phyloP scores from a whole-genome alignment of 2,329 filamentous ascomycete species.

The Colletotrichum viniferum region DNA sequence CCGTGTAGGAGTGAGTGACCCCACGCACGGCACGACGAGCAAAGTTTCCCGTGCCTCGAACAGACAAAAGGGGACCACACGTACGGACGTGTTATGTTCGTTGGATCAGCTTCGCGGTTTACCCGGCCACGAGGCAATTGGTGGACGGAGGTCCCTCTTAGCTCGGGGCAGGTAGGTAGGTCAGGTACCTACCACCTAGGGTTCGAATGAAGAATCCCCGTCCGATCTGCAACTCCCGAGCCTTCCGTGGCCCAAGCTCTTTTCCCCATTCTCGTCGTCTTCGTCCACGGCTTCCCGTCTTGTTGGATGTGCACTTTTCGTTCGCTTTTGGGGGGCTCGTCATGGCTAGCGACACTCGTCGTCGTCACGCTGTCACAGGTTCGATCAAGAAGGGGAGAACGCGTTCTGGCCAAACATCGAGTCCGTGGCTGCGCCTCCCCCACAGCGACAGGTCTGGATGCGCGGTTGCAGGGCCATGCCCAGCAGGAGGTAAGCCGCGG shows the following conservation, averaged over 20 bases:
- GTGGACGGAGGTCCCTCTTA: neutral
- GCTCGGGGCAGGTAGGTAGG: neutral
- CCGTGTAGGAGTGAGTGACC: neutral
- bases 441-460: neutral
- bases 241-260: conserved; percentile 4
- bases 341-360: neutral
- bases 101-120: neutral
- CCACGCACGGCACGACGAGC: neutral
- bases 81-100: neutral
- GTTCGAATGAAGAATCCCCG: neutral
- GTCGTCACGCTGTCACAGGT: neutral
- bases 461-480: neutral
- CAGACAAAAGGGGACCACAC: neutral
- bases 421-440: neutral
- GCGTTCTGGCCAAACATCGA: neutral
- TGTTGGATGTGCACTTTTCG: neutral
- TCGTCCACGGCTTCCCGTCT: neutral
- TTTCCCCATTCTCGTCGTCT: neutral
- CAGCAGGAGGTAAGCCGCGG: neutral
- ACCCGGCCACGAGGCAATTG: neutral
- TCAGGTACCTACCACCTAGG: neutral
- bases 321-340: neutral
- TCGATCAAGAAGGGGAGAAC: neutral
- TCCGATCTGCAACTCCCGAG: conserved; percentile 10
- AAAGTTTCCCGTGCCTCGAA: neutral